phyloP scores from a whole-genome alignment of 2,329 filamentous ascomycete species.

The Paecilomyces variotii region DNA sequence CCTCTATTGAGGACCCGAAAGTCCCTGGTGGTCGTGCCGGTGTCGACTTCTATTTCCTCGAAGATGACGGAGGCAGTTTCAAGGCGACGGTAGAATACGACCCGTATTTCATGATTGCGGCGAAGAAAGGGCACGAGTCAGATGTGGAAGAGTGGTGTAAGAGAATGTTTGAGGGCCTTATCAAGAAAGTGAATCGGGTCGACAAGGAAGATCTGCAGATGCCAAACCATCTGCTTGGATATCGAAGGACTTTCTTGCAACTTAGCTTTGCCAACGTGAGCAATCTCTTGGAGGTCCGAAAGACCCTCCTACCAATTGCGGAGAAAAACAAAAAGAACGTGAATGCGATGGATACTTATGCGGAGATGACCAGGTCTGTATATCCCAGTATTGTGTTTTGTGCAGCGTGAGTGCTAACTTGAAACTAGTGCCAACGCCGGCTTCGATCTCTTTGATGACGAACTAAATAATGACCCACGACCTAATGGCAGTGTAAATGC shows the following conservation, averaged over 20 bases:
- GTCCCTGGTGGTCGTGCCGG: slow-evolving; percentile 77
- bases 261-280: slow-evolving; percentile 79
- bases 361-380: slow-evolving; percentile 75
- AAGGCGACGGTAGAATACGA: slow-evolving; percentile 96
- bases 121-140: slow-evolving; percentile 76
- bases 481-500: slow-evolving; percentile 74
- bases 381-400: background rate
- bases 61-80: slow-evolving; percentile 80
- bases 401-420: slow-evolving; percentile 11
- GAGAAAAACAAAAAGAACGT: slow-evolving; percentile 96
- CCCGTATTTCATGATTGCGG: slow-evolving; percentile 89
- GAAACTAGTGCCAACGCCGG: slow-evolving; percentile 60
- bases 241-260: slow-evolving; percentile 79
- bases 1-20: slow-evolving; percentile 74
- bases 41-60: slow-evolving; percentile 95
- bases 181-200: slow-evolving; percentile 68
- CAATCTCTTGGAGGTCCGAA: slow-evolving; percentile 77
- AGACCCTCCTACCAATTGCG: slow-evolving; percentile 78
- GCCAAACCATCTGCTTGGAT: slow-evolving; percentile 92
- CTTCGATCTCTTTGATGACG: slow-evolving; percentile 92
- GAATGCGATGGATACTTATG: slow-evolving; percentile 96
- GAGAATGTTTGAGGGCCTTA: slow-evolving; percentile 70
- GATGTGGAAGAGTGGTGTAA: slow-evolving; percentile 94
- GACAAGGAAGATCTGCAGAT: slow-evolving; percentile 91
- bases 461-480: slow-evolving; percentile 74